Conservation (phyloP, 2,329 filamentous ascomycete genomes). For the Beauveria sp. region DNA sequence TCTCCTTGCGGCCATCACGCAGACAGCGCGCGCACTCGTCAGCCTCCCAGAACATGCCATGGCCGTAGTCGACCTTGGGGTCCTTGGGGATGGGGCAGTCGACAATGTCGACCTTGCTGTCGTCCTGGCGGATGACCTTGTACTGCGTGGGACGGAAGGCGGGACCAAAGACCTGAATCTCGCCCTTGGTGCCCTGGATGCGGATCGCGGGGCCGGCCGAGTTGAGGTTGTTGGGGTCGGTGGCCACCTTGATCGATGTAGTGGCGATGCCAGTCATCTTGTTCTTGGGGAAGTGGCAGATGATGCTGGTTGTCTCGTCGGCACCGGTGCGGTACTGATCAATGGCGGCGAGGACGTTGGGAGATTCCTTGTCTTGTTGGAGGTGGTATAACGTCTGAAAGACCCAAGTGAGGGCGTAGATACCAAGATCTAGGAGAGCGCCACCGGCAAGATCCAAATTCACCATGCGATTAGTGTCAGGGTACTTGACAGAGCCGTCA, state of each 20-base stretch:
- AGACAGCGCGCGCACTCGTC: conserved; percentile 71
- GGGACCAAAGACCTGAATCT: conserved; percentile 71
- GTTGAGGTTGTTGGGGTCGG: conserved; percentile 53
- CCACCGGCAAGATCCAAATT: conserved; percentile 79
- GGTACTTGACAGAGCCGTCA: conserved; percentile 49
- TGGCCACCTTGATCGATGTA: conserved; percentile 54
- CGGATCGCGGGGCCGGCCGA: conserved; percentile 60
- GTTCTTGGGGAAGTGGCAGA: conserved; percentile 65
- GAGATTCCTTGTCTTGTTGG: conserved; percentile 62
- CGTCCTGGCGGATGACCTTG: conserved; percentile 49
- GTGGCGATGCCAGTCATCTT: conserved; percentile 66
- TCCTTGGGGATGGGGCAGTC: conserved; percentile 48
- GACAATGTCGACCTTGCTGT: conserved; percentile 41
- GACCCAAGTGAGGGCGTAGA: conserved; percentile 85
- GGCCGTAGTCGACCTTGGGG: conserved; percentile 47
- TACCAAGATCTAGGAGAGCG: conserved; percentile 74
- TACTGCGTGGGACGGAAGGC: conserved; percentile 63
- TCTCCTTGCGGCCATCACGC: conserved; percentile 70
- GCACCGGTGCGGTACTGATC: conserved; percentile 67
- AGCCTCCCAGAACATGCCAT: conserved; percentile 87
- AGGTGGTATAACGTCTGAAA: conserved; percentile 85
- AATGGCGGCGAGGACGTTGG: conserved; percentile 61
- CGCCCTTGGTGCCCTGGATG: conserved; percentile 73
- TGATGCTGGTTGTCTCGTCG: conserved; percentile 71
- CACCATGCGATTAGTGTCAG: conserved; percentile 65